These are phyloP conservation scores for Arthromyces matolae DNA, from an alignment of 768 basidiomycete species.

Conservation along the genomic window DNA sequence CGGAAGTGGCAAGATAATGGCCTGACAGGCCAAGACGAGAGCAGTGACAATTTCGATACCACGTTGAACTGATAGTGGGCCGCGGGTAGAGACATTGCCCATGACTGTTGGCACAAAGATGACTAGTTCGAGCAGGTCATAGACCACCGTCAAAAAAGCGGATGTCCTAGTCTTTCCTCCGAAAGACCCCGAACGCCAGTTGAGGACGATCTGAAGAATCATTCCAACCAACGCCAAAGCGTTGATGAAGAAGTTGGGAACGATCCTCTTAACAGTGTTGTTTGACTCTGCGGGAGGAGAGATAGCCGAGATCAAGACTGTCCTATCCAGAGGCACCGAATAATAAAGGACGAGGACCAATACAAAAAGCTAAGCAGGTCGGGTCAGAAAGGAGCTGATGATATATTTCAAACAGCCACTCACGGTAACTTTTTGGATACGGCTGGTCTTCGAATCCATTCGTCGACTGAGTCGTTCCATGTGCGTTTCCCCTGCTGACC, in stretches of 20 bases:
- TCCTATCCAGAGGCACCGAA: constrained; percentile 4
- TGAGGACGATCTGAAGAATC: constrained; percentile 22
- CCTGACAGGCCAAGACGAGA: constrained; percentile 4
- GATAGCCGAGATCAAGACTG: constrained; percentile 3
- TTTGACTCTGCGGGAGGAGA: background rate
- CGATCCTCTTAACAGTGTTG: background rate
- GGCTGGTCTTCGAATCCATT: constrained; percentile 10
- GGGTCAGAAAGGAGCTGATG: background rate
- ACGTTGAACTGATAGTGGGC: background rate
- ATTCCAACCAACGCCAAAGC: constrained; percentile 12
- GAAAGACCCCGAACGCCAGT: constrained; percentile 18
- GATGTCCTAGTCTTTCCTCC: constrained; percentile 20
- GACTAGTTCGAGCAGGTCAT: background rate
- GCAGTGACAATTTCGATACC: background rate
- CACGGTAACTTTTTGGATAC: constrained; percentile 3
- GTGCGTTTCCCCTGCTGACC: constrained; percentile 21
- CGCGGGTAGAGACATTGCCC: constrained; percentile 1
- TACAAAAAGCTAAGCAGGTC: constrained; percentile 8
- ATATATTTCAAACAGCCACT: background rate
- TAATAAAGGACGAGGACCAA: background rate
- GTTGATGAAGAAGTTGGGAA: background rate
- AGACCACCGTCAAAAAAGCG: background rate
- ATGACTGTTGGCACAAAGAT: constrained; percentile 5
- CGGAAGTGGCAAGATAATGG: constrained; percentile 3
- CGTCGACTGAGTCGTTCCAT: constrained; percentile 26